Conservation (phyloP, 2,329 filamentous ascomycete species). For the Phyllosticta capitalensis region DNA sequence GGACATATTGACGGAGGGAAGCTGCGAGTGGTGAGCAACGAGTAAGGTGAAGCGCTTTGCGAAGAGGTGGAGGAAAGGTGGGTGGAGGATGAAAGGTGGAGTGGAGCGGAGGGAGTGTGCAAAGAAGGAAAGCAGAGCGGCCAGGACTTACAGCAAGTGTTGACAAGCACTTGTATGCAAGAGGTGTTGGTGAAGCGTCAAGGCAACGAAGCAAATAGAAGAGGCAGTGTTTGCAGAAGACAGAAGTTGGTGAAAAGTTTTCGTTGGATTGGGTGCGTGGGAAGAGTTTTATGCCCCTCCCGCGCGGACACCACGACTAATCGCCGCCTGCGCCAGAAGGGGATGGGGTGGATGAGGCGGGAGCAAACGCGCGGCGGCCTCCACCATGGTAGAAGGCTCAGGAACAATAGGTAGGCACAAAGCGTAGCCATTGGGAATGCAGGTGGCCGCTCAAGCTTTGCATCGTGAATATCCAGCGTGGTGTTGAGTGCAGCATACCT, state of each 20-base stretch:
- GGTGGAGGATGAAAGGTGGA: neutral
- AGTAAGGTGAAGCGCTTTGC: neutral
- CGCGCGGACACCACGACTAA: neutral
- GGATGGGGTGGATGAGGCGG: too few species aligned
- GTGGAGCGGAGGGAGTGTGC: neutral
- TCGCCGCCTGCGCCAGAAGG: too few species aligned
- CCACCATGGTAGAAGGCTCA: too few species aligned
- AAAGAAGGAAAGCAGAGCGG: neutral
- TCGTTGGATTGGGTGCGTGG: neutral
- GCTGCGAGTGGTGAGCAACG: neutral
- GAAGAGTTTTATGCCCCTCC: neutral
- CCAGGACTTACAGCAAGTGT: neutral
- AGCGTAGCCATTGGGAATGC: too few species aligned
- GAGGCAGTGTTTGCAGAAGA: neutral
- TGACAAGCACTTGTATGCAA: neutral
- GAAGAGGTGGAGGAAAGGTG: too few species aligned
- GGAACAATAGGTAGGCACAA: too few species aligned
- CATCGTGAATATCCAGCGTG: too few species aligned
- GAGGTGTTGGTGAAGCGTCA: neutral
- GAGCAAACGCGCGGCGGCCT: too few species aligned
- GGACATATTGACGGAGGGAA: slow-evolving; percentile 2
- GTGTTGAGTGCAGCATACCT: too few species aligned
- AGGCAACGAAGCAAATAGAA: neutral
- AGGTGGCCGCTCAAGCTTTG: too few species aligned
- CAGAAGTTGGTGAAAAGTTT: neutral